phyloP scores from a whole-genome alignment of 1,284 basidiomycete genomes.

The Heterobasidion irregulare region DNA sequence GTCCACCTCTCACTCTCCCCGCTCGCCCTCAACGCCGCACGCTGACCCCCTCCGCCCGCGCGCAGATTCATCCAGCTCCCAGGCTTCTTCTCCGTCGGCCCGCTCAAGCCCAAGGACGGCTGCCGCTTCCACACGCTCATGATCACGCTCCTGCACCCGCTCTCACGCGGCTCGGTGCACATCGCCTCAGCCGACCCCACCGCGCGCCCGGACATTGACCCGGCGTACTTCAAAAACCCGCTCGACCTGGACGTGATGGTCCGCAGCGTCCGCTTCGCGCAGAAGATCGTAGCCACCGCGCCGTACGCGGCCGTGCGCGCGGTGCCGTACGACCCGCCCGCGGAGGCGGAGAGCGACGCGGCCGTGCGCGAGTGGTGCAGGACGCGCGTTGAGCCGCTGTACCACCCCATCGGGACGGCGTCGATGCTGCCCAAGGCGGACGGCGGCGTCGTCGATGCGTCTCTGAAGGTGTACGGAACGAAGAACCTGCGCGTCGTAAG shows the following conservation, averaged over 20 bases:
- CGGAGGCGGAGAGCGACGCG: background rate
- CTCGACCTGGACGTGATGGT: slow-evolving; percentile 11
- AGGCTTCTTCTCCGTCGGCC: background rate
- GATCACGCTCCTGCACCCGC: slow-evolving; percentile 10
- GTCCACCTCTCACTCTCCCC: background rate
- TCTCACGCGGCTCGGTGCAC: slow-evolving; percentile 11
- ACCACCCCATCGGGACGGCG: slow-evolving; percentile 20
- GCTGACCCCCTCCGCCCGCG: background rate
- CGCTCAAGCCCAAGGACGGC: background rate
- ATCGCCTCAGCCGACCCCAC: slow-evolving; percentile 9
- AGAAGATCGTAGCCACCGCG: background rate
- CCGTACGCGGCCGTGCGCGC: background rate
- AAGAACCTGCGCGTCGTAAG: slow-evolving; percentile 14
- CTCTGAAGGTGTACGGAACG: slow-evolving; percentile 32
- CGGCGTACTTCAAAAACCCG: slow-evolving; percentile 6
- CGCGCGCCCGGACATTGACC: slow-evolving; percentile 8
- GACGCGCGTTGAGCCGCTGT: background rate
- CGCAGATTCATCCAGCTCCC: background rate
- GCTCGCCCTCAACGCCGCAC: background rate
- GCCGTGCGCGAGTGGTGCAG: background rate
- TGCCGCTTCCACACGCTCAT: slow-evolving; percentile 8
- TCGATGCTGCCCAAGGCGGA: slow-evolving; percentile 38
- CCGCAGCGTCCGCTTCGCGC: slow-evolving; percentile 1
- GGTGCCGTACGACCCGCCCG: background rate
- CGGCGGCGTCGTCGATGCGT: slow-evolving; percentile 44